Conservation (phyloP, 345 rosid genomes). For the Murraya paniculata region DNA sequence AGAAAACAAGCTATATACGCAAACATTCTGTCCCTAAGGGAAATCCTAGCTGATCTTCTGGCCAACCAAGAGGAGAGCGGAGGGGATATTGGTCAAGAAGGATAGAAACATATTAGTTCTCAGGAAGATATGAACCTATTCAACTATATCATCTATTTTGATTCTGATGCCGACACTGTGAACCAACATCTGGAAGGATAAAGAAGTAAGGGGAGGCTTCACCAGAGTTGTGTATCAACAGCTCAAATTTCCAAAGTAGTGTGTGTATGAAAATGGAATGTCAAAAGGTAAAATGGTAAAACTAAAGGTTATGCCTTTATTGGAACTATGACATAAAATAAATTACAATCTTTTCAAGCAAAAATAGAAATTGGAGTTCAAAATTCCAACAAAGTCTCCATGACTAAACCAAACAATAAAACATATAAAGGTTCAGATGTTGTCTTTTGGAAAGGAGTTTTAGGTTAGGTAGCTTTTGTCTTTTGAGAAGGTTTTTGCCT, state of each 20-base stretch:
- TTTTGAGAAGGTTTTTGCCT: too few species aligned
- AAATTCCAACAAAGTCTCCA: neutral
- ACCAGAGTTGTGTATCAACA: neutral
- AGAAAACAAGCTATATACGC: neutral
- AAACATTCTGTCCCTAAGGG: neutral
- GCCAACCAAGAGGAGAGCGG: neutral
- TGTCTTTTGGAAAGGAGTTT: too few species aligned
- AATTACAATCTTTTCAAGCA: neutral
- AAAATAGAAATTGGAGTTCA: conserved; percentile 7
- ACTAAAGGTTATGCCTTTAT: neutral
- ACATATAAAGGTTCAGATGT: too few species aligned
- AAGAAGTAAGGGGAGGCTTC: neutral
- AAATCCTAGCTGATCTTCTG: neutral
- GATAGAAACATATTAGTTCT: neutral
- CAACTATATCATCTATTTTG: too few species aligned
- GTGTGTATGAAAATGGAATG: neutral
- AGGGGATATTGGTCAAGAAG: neutral
- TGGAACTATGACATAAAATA: neutral
- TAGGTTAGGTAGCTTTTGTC: too few species aligned
- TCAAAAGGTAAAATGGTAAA: neutral
- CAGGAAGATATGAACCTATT: neutral
- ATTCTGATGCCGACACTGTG: neutral
- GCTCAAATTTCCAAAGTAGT: neutral
- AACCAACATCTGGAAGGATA: neutral
- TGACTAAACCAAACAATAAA: neutral